Conservation (phyloP, 106 monocot genomes). For the Dactylorhiza incarnata region DNA sequence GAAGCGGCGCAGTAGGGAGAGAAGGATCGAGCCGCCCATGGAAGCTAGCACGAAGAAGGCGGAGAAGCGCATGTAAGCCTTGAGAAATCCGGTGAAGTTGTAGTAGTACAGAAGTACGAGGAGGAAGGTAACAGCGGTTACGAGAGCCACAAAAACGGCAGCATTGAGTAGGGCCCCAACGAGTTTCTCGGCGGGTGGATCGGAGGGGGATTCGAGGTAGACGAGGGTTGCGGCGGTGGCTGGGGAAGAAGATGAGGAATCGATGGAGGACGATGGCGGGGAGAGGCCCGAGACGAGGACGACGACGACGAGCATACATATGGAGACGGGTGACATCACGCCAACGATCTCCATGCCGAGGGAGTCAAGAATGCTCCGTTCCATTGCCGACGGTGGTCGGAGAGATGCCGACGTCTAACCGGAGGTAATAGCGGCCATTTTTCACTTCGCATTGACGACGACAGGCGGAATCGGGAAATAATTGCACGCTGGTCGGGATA, state of each 20-base stretch:
- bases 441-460: not conserved
- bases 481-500: no score
- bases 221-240: conserved; percentile 64
- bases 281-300: conserved; percentile 37
- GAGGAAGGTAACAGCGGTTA: conserved; percentile 42
- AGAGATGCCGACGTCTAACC: not conserved
- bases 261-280: conserved; percentile 14
- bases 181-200: conserved; percentile 42
- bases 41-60: conserved; percentile 84
- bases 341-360: conserved; percentile 51
- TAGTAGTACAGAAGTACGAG: conserved; percentile 90
- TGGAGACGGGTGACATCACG: conserved; percentile 64
- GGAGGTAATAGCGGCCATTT: not conserved
- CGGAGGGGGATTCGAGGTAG: conserved; percentile 48
- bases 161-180: conserved; percentile 60
- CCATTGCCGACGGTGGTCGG: not conserved
- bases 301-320: conserved; percentile 59
- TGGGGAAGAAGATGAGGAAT: conserved; percentile 13
- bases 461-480: not conserved
- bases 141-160: conserved; percentile 40
- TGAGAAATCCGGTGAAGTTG: conserved; percentile 66
- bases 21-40: conserved; percentile 68
- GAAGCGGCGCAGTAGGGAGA: conserved; percentile 35
- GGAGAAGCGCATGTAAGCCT: conserved; percentile 86
- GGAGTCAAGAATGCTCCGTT: conserved; percentile 28